These are phyloP conservation scores for Polytrichum commune DNA, from an alignment of 225 moss, liverwort and hornwort species.

Conservation along the genomic window DNA sequence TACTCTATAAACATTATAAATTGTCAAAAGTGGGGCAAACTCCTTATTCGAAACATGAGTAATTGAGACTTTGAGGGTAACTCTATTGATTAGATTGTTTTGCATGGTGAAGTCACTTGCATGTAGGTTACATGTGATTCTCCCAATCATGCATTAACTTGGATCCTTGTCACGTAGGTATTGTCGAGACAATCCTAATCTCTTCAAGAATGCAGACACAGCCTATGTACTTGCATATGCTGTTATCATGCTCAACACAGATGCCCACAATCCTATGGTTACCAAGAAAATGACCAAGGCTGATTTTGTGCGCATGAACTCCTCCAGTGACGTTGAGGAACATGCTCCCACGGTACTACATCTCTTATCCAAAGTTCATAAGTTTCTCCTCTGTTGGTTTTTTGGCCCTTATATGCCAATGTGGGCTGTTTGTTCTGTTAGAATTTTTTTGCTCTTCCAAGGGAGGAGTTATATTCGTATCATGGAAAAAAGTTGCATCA, in stretches of 20 bases:
- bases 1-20: too few relatives aligned
- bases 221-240: constrained; percentile 97
- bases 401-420: too few relatives aligned
- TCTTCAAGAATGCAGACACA: constrained; percentile 95
- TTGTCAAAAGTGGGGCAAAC: too few relatives aligned
- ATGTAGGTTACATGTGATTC: neutral
- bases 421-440: too few relatives aligned
- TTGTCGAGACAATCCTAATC: constrained; percentile 91
- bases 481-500: too few relatives aligned
- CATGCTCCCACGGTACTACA: constrained; percentile 65
- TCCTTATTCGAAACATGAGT: too few relatives aligned
- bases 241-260: constrained; percentile 97
- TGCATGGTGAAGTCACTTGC: too few relatives aligned
- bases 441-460: too few relatives aligned
- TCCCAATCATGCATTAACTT: neutral
- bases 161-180: constrained; percentile 50
- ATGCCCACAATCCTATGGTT: constrained; percentile 98
- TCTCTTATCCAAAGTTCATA: neutral
- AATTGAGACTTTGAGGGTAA: too few relatives aligned
- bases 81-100: too few relatives aligned
- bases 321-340: constrained; percentile 82
- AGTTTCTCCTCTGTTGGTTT: too few relatives aligned
- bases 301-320: constrained; percentile 91
- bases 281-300: constrained; percentile 94
- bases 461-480: too few relatives aligned